phyloP scores from a whole-genome alignment of 257 asterid genomes.

The Linaria vulgaris region DNA sequence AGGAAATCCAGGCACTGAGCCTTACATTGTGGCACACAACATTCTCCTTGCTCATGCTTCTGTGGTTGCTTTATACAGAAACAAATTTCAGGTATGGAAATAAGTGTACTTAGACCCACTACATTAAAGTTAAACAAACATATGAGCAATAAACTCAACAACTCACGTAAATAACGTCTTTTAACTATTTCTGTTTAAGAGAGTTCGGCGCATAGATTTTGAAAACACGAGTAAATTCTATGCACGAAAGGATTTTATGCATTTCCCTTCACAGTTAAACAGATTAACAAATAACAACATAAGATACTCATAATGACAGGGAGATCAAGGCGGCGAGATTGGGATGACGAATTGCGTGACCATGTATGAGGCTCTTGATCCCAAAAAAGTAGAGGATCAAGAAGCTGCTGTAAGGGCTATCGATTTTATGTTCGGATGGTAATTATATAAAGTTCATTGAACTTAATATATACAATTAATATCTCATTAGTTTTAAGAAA shows the following conservation, averaged over 20 bases:
- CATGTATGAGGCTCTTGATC: slow-evolving; percentile 29
- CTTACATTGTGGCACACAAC: background rate
- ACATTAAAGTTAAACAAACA: too few species aligned
- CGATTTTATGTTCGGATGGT: slow-evolving; percentile 39
- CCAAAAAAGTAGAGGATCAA: slow-evolving; percentile 4
- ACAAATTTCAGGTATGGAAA: background rate
- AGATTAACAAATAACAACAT: too few species aligned
- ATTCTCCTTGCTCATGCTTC: background rate
- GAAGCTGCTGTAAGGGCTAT: slow-evolving; percentile 4
- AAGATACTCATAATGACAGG: background rate
- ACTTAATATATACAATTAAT: background rate
- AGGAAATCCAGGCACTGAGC: slow-evolving; percentile 2
- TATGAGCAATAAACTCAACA: too few species aligned
- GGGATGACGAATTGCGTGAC: slow-evolving; percentile 27
- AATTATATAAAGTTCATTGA: background rate
- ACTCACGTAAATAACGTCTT: too few species aligned
- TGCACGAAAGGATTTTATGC: too few species aligned
- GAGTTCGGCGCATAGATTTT: too few species aligned
- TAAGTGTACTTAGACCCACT: too few species aligned
- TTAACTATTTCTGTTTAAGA: too few species aligned
- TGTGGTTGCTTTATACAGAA: background rate
- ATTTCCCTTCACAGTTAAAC: too few species aligned
- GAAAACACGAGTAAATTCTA: too few species aligned
- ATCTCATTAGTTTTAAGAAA: background rate
- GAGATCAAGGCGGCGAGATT: slow-evolving; percentile 31